Evolutionary conservation across 2,329 filamentous ascomycete species (phyloP).

Genomic region (Botrytis porri): DNA sequence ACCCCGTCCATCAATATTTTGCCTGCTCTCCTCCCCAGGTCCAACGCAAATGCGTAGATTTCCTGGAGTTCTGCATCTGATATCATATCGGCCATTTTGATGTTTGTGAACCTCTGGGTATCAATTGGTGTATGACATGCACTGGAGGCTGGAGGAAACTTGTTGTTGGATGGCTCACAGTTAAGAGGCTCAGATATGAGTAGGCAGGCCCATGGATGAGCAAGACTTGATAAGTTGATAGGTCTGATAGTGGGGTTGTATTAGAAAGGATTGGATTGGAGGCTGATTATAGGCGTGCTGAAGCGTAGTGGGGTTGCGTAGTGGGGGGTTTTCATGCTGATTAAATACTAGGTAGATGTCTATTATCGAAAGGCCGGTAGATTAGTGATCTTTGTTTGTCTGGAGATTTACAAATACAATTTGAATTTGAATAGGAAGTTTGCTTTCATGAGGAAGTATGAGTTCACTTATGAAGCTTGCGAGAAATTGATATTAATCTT

Average conservation of each 20-base stretch:
- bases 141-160: background rate
- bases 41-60: constrained; percentile 68
- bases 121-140: background rate
- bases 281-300: constrained; percentile 10
- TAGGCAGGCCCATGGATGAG: background rate
- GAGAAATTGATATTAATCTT: background rate
- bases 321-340: background rate
- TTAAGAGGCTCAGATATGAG: background rate
- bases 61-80: constrained; percentile 52
- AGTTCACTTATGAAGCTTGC: background rate
- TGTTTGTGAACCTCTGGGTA: background rate
- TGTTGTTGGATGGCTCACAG: background rate
- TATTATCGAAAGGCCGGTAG: background rate
- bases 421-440: too few species aligned
- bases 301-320: background rate
- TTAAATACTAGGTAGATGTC: background rate
- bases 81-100: background rate
- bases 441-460: background rate
- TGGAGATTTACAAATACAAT: background rate
- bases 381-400: background rate
- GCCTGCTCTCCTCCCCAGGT: constrained; percentile 68
- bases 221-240: background rate
- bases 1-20: constrained; percentile 63
- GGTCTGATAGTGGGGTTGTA: background rate
- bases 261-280: background rate